Evolutionary conservation across 1,284 basidiomycete genomes (phyloP), one percentile per base, ranked within the genome.

Genomic region (Kwoniella shivajii): DNA sequence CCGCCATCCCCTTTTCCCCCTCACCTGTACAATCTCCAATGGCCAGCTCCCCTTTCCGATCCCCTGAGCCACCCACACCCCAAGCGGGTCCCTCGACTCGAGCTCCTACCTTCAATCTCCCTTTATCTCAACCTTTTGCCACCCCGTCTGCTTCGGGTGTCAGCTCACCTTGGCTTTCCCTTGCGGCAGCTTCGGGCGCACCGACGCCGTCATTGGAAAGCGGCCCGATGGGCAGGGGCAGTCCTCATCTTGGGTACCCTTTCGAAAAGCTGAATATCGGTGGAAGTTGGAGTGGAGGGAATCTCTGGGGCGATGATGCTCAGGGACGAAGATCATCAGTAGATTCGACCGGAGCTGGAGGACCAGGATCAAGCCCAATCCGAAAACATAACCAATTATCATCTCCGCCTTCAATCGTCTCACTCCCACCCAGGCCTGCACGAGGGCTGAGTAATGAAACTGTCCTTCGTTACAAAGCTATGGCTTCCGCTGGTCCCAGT

Each of bases 261-360:
- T 78, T 78, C 56, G 77, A 77, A 55, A 56, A 67, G 36, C 64
- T 78, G 29, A 78, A 76, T 50, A 65, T 78, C 22, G 73, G 69
- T 6, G 64, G 69, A 2, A 68, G 66, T 34, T 72, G 71, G 69
- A 70, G 67, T 52, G 73, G 66, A 9, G 63, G 57, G 6, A 74
- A 74, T 47, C 57, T 74, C 22, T 66, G 46, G 47, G 62, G 56
- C 2, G 66, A 64, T 26, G 53, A 31, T 16, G 56, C 45, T 9
- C 50, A 47, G 36, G 52, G 29, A 6, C 39, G 56, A 33, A 47
- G 57, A 51, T 56, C 39, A 10, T 62, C 55, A 6, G 36, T 22
- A 16, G 57, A 61, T n/a, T 47, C 59, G 3, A 34, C 52, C 14
- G 36, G 47, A 13, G 38, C 39, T 31, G 33, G 45, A 20, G 45